Evolutionary conservation across 2,329 filamentous ascomycete species (phyloP), one percentile per base, ranked within the genome.

Genomic region (Ceratocystis lukuohia): DNA sequence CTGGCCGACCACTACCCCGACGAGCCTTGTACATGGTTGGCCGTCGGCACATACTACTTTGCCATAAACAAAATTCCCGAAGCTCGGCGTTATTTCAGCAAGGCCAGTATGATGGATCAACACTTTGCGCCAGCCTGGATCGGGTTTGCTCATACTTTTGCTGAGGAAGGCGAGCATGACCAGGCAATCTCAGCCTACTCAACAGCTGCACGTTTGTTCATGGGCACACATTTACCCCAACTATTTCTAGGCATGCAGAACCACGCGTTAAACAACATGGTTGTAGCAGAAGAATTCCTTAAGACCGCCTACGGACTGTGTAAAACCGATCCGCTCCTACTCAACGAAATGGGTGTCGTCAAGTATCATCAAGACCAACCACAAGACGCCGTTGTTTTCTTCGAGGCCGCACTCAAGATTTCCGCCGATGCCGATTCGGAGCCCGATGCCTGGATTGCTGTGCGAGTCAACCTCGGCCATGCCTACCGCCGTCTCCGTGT

Each of bases 51-150:
- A 37, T 99, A 97, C 79, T 99, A 99, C 76, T 86, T 97, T 69
- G 82, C 88, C 17, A 96, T 92, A 65, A 84, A 86, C 71, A 92
- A 91, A 72, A 91, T 99, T 67, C 88, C 94, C 2, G 94, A 99
- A 76, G 92, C 95, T 8, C 86, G 94, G 10, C 86, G 93, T 48
- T 99, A 94, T 79, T 99, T 99, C 75, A 96, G 90, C 72, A 99
- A 99, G 76, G 89, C 95, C 3, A 96, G 90, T 70, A 88, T 97
- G 80, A 93, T 99, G 87, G 92, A 99, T 73, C 89, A 93, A 5
- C 93, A 97, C 77, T 99, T 96, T 72, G 93, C 93, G 0, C 90
- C 94, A 0, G 94, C 94, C 2, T 99, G 94, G 94, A 97, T 99
- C 70, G 94, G 95, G 1, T 99, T 99, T 73, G 94, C 94, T 0